Conservation (phyloP, 192 early-diverging fungal genomes). For the Backusella macrospora region DNA sequence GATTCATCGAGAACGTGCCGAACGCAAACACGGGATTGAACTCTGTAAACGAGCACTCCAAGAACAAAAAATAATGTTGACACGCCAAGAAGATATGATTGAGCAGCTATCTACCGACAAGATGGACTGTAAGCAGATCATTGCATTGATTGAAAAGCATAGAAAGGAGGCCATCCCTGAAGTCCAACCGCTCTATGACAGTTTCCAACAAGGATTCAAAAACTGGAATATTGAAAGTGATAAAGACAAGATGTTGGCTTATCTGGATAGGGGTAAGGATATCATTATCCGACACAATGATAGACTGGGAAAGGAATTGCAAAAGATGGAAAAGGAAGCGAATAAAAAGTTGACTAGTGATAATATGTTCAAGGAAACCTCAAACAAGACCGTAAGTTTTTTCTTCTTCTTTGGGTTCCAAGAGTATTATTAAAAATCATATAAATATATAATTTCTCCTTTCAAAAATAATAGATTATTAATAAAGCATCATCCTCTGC, state of each 20-base stretch:
- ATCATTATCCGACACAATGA: not conserved
- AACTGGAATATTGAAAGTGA: too few relatives aligned
- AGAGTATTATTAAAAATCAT: too few relatives aligned
- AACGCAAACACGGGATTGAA: conserved; percentile 67
- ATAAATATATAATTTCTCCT: too few relatives aligned
- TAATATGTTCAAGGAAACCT: conserved; percentile 64
- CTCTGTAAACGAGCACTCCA: conserved; percentile 40
- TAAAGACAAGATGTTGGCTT: not conserved
- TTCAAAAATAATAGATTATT: not conserved
- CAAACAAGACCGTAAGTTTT: conserved; percentile 69
- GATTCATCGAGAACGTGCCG: conserved; percentile 84
- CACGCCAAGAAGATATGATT: conserved; percentile 27
- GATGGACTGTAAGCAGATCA: conserved; percentile 12
- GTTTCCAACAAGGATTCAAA: not conserved
- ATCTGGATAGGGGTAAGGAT: not conserved
- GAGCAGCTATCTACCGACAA: not conserved
- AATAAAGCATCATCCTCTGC: conserved; percentile 27
- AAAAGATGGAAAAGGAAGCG: conserved; percentile 60
- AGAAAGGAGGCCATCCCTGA: conserved; percentile 9
- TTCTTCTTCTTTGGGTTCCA: too few relatives aligned
- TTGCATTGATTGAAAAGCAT: conserved; percentile 20
- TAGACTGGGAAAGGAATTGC: conserved; percentile 45
- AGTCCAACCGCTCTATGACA: not conserved
- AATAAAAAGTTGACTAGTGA: conserved; percentile 72
- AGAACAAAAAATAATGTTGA: conserved; percentile 26